A percentile compares a stretch with the other conserved stretches of the same genome.
Evolutionary conservation across 139 green algal genomes (phyloP).

Genomic region (Coelastrella sp.): DNA sequence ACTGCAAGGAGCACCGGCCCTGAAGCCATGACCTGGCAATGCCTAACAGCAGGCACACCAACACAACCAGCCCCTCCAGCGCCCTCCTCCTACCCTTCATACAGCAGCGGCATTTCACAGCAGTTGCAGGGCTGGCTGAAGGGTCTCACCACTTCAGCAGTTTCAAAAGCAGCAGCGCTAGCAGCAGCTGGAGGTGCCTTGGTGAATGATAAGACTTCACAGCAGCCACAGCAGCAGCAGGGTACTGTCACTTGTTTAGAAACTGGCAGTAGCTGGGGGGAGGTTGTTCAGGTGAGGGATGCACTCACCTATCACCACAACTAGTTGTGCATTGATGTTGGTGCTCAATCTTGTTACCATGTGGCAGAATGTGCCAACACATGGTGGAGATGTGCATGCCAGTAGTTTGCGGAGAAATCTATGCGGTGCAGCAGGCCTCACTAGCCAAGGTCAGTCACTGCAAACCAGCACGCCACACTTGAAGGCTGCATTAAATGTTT

Average conservation of each 20-base stretch:
- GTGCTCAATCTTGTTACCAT: too few species aligned
- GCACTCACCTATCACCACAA: not conserved
- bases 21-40: not conserved
- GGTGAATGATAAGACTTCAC: not conserved
- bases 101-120: conserved; percentile 19
- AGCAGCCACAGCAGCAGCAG: not conserved
- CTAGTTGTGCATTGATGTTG: not conserved
- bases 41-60: not conserved
- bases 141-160: not conserved
- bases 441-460: too few species aligned
- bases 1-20: not conserved
- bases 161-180: not conserved
- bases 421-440: too few species aligned
- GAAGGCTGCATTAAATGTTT: not conserved
- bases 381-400: not conserved
- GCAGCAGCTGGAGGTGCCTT: not conserved
- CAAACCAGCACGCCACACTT: too few species aligned
- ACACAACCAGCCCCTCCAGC: not conserved
- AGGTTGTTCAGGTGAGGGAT: conserved; percentile 48
- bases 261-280: conserved; percentile 48
- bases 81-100: not conserved
- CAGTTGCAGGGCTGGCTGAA: conserved; percentile 34
- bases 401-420: not conserved
- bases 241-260: not conserved
- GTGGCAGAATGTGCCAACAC: too few species aligned